A percentile compares a stretch with the other conserved stretches of the same genome.
Conservation (phyloP, 2,329 filamentous ascomycete genomes). For the Clonostachys rhizophaga region DNA sequence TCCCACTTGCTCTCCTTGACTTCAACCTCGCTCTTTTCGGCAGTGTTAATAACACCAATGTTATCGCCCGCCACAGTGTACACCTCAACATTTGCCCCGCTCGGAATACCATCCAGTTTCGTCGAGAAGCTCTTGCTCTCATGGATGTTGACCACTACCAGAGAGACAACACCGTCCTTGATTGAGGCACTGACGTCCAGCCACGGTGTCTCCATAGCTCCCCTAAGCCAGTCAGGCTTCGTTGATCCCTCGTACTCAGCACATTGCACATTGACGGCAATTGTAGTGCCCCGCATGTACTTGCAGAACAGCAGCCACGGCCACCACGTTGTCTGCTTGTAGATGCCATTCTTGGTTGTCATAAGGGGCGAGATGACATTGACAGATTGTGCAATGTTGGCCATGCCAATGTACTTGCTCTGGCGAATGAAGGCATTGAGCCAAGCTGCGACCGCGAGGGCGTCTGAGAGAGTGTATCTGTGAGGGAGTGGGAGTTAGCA, state of each 20-base stretch:
- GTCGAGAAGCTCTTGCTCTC: constrained; percentile 56
- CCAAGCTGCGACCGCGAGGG: constrained; percentile 70
- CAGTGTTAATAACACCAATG: constrained; percentile 59
- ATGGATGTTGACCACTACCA: constrained; percentile 71
- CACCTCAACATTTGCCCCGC: constrained; percentile 47
- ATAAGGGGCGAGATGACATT: constrained; percentile 77
- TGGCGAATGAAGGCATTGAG: constrained; percentile 75
- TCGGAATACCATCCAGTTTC: constrained; percentile 47
- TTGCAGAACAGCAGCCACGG: constrained; percentile 60
- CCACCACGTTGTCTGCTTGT: constrained; percentile 74
- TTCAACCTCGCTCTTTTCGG: constrained; percentile 55
- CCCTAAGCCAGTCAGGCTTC: constrained; percentile 59
- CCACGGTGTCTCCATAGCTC: constrained; percentile 64
- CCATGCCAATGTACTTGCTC: constrained; percentile 68
- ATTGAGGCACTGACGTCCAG: constrained; percentile 62
- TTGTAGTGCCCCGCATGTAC: constrained; percentile 66
- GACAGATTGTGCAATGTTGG: constrained; percentile 72
- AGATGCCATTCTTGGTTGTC: constrained; percentile 59
- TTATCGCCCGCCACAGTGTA: constrained; percentile 40
- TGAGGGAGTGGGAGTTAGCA: not conserved
- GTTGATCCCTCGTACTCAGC: constrained; percentile 64
- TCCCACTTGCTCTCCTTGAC: constrained; percentile 48
- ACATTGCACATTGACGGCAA: constrained; percentile 61
- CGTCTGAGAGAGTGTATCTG: constrained; percentile 67
- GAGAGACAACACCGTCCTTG: constrained; percentile 50